Conservation (phyloP, 768 basidiomycete species). For the Amanita brunnescens region DNA sequence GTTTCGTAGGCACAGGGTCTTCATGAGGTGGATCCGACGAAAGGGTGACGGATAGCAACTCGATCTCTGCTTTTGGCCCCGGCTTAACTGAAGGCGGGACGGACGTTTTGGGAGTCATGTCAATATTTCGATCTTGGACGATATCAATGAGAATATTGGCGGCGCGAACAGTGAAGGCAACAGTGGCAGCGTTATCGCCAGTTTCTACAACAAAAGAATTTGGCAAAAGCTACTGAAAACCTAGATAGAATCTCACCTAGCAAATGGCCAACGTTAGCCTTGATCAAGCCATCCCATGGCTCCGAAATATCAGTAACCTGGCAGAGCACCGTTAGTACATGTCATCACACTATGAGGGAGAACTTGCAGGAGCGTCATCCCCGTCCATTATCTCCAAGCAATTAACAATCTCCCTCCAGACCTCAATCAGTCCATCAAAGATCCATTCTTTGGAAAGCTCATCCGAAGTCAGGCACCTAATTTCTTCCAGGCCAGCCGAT, state of each 20-base stretch:
- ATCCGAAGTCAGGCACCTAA: slow-evolving; percentile 47
- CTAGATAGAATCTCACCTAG: slow-evolving; percentile 28
- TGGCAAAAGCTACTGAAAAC: slow-evolving; percentile 2
- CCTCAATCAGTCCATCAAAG: slow-evolving; percentile 39
- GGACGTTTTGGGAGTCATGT: slow-evolving; percentile 25
- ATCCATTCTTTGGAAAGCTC: slow-evolving; percentile 49
- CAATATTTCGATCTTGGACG: slow-evolving; percentile 36
- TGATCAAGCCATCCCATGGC: slow-evolving; percentile 52
- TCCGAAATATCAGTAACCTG: slow-evolving; percentile 36
- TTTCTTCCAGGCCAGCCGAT: slow-evolving; percentile 42
- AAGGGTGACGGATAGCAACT: background rate
- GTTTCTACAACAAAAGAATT: slow-evolving; percentile 26
- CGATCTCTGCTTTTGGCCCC: slow-evolving; percentile 8
- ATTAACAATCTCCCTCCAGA: slow-evolving; percentile 43
- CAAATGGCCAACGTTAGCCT: slow-evolving; percentile 35
- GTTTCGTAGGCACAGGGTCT: background rate
- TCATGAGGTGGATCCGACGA: slow-evolving; percentile 20
- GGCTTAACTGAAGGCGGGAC: slow-evolving; percentile 7
- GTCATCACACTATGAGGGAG: slow-evolving; percentile 4
- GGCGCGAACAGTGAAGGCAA: slow-evolving; percentile 31
- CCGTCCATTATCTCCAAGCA: slow-evolving; percentile 38
- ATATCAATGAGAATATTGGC: slow-evolving; percentile 40
- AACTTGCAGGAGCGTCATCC: slow-evolving; percentile 40
- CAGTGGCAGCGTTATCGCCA: slow-evolving; percentile 29
- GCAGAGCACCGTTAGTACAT: slow-evolving; percentile 1